Evolutionary conservation across 345 rosid species (phyloP).

Genomic region (Ceriops decandra): DNA sequence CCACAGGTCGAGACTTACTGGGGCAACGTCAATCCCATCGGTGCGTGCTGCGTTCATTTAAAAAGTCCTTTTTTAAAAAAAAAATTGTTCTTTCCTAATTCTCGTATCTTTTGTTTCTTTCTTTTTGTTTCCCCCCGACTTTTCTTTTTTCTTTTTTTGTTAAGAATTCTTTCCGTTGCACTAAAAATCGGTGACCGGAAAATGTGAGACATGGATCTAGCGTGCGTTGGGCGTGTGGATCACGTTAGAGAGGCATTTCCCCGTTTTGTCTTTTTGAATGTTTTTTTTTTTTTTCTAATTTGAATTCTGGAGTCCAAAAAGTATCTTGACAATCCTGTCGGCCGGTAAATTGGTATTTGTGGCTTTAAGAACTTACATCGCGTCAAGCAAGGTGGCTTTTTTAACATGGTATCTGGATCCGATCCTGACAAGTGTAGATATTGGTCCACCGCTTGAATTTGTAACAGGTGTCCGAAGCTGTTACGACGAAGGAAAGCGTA

Average conservation of each 20-base stretch:
- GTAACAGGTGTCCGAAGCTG: constrained; percentile 96
- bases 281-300: not conserved
- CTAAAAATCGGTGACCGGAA: not conserved
- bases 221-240: not conserved
- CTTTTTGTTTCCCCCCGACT: not conserved
- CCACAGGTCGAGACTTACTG: constrained; percentile 99
- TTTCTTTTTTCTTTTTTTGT: not conserved
- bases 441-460: not conserved
- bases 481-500: constrained; percentile 97
- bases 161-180: not conserved
- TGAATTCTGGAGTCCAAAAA: too few relatives aligned
- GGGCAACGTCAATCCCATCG: constrained; percentile 99
- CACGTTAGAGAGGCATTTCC: not conserved
- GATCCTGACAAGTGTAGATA: too few relatives aligned
- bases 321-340: not conserved
- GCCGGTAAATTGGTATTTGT: not conserved
- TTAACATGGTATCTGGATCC: too few relatives aligned
- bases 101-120: not conserved
- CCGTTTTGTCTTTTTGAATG: not conserved
- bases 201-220: not conserved
- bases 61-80: too few relatives aligned
- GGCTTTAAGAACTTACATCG: not conserved
- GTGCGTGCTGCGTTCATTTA: constrained; percentile 28
- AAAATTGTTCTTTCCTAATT: too few relatives aligned
- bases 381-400: not conserved